Evolutionary conservation across 2,329 filamentous ascomycete genomes (phyloP).

Genomic region (Fusarium secorum): DNA sequence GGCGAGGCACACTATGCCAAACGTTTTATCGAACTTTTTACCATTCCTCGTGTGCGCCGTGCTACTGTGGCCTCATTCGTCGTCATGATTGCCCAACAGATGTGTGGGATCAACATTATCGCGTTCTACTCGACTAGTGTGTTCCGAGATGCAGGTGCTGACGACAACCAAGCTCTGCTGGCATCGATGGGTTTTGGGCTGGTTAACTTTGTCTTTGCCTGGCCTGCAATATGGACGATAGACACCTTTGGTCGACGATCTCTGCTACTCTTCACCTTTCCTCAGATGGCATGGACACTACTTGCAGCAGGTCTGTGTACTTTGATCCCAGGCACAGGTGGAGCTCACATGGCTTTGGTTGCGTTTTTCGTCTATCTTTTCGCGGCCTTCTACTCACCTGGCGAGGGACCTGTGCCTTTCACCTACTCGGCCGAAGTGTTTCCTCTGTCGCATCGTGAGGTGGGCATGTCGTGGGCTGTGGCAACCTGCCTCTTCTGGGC

Average conservation of each 20-base stretch:
- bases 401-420: constrained; percentile 73
- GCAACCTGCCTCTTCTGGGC: constrained; percentile 70
- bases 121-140: constrained; percentile 77
- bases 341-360: constrained; percentile 54
- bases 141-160: constrained; percentile 65
- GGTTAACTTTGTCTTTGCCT: constrained; percentile 65
- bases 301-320: constrained; percentile 58
- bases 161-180: constrained; percentile 63
- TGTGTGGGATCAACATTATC: constrained; percentile 76
- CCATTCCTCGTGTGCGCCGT: constrained; percentile 71
- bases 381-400: constrained; percentile 58
- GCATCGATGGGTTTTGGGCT: constrained; percentile 66
- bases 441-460: constrained; percentile 73
- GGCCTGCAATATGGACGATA: constrained; percentile 66
- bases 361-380: constrained; percentile 66
- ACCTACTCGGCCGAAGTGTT: constrained; percentile 75
- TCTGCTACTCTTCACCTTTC: constrained; percentile 55
- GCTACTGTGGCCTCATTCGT: constrained; percentile 79
- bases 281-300: constrained; percentile 53
- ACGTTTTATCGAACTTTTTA: constrained; percentile 72
- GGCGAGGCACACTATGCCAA: constrained; percentile 64
- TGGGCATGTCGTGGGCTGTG: constrained; percentile 75
- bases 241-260: constrained; percentile 64
- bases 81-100: constrained; percentile 82
- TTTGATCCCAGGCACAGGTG: constrained; percentile 53